Base-by-base conservation (phyloP, 2,329 filamentous ascomycete species). In the Cercospora nicotianae region DNA sequence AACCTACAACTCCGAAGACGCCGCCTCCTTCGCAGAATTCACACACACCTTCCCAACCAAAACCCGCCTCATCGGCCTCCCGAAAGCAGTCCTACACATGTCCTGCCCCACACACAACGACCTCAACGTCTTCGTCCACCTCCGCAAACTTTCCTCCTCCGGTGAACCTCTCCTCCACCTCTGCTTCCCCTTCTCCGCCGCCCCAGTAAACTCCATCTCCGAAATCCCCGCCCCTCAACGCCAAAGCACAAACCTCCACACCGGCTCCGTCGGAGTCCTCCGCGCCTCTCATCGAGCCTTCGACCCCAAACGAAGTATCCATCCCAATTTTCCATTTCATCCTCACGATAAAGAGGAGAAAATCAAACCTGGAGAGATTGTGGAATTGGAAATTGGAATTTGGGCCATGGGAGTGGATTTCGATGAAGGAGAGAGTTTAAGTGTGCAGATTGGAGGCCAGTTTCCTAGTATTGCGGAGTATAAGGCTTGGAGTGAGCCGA, bases 361-460 rank as follows among this genome's bases (percentile, higher is more conserved):
- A 70, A 75, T 84, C 1, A 64, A 72, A 2, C 78, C 77, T 0
- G 83, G 82, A 0, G 74, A 79, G 6, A 73, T 84, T 20, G 81
- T 83, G 3, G 79, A 79, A 70, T 73, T 84, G 4, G 81, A 84
- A 57, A 84, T 85, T 66, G 81, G 81, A 0, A 81, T 85, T 12
- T 85, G 81, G 82, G 78, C 80, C 0, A 80, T 81, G 76, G 82
- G 82, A 0, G 77, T 83, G 0, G 80, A 83, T 30, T 85, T 81
- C 71, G 80, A 83, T 3, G 79, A 75, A 5, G 82, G 80, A 0
- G 80, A 83, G 68, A 66, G 63, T 1, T 70, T 74, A 20, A 59
- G 33, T 42, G 64, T 74, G 10, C 65, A 71, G 26, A 18, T 66
- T 18, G 61, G 58, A 30, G 59, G 64, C 2, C 62, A 64, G 13